These are phyloP conservation scores for Sistotremastrum suecicum DNA, from an alignment of 768 basidiomycete species.

Conservation along the genomic window DNA sequence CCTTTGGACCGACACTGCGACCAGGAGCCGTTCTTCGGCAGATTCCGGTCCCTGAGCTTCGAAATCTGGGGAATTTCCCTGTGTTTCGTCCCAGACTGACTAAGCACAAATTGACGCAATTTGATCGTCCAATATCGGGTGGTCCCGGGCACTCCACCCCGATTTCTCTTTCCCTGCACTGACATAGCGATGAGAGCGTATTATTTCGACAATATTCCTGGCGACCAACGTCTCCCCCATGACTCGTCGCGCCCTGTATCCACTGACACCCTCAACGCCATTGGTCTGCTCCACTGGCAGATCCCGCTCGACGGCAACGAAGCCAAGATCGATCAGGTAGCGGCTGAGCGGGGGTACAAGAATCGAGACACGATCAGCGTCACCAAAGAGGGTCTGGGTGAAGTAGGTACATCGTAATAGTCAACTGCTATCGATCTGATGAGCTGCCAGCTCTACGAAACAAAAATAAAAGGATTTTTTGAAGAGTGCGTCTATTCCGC, in stretches of 20 bases:
- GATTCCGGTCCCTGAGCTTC: no score
- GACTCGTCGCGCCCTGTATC: constrained; percentile 41
- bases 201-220: constrained; percentile 59
- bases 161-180: no score
- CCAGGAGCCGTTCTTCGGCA: no score
- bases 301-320: constrained; percentile 44
- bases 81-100: no score
- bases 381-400: constrained; percentile 67
- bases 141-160: no score
- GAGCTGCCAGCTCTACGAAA: constrained; percentile 39
- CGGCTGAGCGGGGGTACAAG: constrained; percentile 61
- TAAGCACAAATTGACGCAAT: no score
- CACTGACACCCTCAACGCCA: constrained; percentile 26
- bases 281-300: constrained; percentile 56
- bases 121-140: no score
- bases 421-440: neutral
- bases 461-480: constrained; percentile 72
- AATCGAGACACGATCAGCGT: constrained; percentile 73
- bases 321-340: constrained; percentile 43
- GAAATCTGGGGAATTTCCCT: no score
- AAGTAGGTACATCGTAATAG: constrained; percentile 21
- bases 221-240: constrained; percentile 74
- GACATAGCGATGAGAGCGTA: constrained; percentile 46
- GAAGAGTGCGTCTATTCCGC: constrained; percentile 42
- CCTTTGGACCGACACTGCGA: no score